Conservation (phyloP, 2,329 filamentous ascomycete genomes). For the Leptographium radiaticola region DNA sequence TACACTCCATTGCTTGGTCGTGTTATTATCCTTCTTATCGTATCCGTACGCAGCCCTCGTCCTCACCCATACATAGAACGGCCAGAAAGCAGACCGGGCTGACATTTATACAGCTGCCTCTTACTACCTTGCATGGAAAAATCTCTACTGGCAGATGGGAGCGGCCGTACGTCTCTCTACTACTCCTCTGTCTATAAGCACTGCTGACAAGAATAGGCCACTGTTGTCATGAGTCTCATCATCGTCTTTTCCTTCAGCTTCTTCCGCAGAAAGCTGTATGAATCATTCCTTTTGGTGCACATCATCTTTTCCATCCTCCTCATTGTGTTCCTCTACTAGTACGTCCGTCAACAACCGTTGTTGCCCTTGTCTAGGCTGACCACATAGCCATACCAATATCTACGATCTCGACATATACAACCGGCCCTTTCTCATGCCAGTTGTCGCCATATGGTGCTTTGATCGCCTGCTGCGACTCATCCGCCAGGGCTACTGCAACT, state of each 20-base stretch:
- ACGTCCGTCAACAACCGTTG: neutral
- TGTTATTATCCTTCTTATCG: neutral
- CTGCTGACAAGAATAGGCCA: constrained; percentile 17
- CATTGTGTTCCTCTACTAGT: constrained; percentile 20
- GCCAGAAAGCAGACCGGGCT: neutral
- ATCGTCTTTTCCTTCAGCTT: constrained; percentile 35
- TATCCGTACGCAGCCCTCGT: neutral
- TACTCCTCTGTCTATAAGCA: neutral
- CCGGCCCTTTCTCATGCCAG: constrained; percentile 9
- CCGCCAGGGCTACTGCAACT: constrained; percentile 28
- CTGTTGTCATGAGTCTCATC: constrained; percentile 30
- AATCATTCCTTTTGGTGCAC: constrained; percentile 31
- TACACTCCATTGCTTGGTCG: constrained; percentile 46
- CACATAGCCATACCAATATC: constrained; percentile 9
- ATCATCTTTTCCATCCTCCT: constrained; percentile 26
- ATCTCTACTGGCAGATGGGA: constrained; percentile 1
- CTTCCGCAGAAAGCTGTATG: constrained; percentile 39
- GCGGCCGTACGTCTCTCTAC: neutral
- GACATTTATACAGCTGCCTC: neutral
- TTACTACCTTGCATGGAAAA: neutral
- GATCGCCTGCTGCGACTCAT: constrained; percentile 20
- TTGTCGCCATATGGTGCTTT: constrained; percentile 11
- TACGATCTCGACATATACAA: constrained; percentile 6
- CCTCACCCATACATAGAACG: too few species aligned
- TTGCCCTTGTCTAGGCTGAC: neutral